A percentile compares a stretch with the other conserved stretches of the same genome.
Conservation (phyloP, 164 flowering plant genomes). For the Pachysandra terminalis region DNA sequence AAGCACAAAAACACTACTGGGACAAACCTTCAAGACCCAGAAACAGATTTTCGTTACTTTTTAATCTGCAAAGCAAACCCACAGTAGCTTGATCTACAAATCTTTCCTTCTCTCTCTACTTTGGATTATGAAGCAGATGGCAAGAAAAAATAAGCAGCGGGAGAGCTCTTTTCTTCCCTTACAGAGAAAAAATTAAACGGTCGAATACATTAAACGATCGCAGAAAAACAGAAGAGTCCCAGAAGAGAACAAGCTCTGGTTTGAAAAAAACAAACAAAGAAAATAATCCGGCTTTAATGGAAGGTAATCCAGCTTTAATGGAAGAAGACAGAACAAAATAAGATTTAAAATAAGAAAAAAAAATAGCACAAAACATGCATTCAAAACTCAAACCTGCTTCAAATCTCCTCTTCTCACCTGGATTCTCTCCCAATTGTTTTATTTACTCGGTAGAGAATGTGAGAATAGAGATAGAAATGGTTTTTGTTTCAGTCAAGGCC, state of each 20-base stretch:
- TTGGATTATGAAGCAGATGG: neutral
- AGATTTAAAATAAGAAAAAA: no score
- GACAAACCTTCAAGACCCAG: constrained; percentile 36
- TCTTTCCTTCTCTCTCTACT: constrained; percentile 1
- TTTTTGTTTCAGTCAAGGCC: neutral
- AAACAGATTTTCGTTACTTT: constrained; percentile 7
- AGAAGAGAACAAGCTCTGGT: neutral
- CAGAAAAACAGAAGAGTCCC: constrained; percentile 1
- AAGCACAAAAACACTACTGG: constrained; percentile 15
- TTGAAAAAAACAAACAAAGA: constrained; percentile 3
- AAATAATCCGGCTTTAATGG: no score
- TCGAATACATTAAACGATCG: constrained; percentile 15
- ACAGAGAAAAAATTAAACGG: constrained; percentile 14
- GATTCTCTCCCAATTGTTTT: neutral
- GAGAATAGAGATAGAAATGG: neutral
- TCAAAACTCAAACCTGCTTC: constrained; percentile 31
- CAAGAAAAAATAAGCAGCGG: neutral
- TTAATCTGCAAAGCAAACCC: constrained; percentile 23
- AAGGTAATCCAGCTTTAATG: constrained; percentile 3
- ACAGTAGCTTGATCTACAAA: neutral
- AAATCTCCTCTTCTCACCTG: constrained; percentile 6
- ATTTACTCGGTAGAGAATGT: no score
- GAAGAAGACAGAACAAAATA: constrained; percentile 4
- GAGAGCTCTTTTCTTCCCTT: neutral
- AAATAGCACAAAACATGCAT: constrained; percentile 5